Percentiles rank a stretch among this genome's conserved stretches.
phyloP scores from a whole-genome alignment of 805 yeast genomes.

The Lipomyces lipofer region DNA sequence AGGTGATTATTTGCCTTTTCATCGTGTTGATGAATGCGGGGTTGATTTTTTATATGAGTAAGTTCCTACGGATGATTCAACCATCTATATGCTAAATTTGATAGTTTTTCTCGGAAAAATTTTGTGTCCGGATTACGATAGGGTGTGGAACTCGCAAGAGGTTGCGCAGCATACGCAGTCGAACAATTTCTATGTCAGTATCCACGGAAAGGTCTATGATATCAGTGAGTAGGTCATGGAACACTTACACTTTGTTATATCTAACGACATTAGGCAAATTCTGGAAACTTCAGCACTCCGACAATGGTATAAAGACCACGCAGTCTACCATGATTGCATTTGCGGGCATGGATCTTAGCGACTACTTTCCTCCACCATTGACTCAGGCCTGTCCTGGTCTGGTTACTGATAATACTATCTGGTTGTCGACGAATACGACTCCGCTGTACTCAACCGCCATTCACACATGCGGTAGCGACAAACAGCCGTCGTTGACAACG shows the following conservation, averaged over 20 bases:
- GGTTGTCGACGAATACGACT: constrained; percentile 39
- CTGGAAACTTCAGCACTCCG: constrained; percentile 45
- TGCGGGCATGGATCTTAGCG: constrained; percentile 45
- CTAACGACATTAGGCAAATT: constrained; percentile 33
- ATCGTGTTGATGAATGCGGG: constrained; percentile 42
- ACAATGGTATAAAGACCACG: constrained; percentile 40
- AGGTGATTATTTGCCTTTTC: constrained; percentile 41
- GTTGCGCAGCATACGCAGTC: constrained; percentile 42
- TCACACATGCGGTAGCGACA: constrained; percentile 40
- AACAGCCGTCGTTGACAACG: constrained; percentile 36
- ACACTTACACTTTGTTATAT: too few relatives aligned
- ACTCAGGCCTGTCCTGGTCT: constrained; percentile 44
- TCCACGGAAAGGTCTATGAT: constrained; percentile 46
- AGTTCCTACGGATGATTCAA: background rate
- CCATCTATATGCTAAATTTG: background rate
- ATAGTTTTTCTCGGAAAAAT: constrained; percentile 40
- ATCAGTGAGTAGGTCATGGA: constrained; percentile 38
- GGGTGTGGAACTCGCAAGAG: constrained; percentile 44
- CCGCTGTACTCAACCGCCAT: constrained; percentile 35
- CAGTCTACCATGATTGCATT: constrained; percentile 40
- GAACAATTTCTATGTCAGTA: constrained; percentile 42
- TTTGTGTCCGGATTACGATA: constrained; percentile 45
- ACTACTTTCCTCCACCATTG: constrained; percentile 46
- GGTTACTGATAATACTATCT: constrained; percentile 39
- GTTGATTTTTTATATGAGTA: constrained; percentile 46